A percentile compares a stretch with the other conserved stretches of the same genome.
Evolutionary conservation across 2,329 filamentous ascomycete genomes (phyloP).

Genomic region (Rhynchosporium agropyri): DNA sequence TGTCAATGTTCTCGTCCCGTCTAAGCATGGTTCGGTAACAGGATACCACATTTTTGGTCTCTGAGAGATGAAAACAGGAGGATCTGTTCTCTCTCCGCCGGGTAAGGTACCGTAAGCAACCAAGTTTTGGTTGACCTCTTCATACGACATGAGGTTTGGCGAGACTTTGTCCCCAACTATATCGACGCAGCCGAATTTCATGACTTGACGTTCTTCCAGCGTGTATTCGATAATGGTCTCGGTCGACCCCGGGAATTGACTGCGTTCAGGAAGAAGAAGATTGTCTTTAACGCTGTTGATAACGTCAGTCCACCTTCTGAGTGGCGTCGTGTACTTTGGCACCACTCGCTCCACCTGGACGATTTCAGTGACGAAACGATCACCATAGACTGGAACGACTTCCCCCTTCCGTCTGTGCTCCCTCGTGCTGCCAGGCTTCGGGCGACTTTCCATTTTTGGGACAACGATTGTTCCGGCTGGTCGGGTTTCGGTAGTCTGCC

Average conservation of each 20-base stretch:
- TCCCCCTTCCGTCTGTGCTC: constrained; percentile 11
- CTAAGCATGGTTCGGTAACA: constrained; percentile 12
- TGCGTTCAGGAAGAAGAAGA: background rate
- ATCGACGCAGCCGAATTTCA: background rate
- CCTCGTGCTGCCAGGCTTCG: background rate
- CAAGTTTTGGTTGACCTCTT: background rate
- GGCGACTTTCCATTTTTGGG: background rate
- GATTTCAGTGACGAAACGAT: constrained; percentile 14
- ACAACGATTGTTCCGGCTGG: background rate
- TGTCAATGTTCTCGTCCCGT: background rate
- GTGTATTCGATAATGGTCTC: constrained; percentile 1
- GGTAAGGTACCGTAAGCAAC: background rate
- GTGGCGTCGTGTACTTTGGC: background rate
- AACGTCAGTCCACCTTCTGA: constrained; percentile 7
- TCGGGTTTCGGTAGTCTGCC: constrained; percentile 9
- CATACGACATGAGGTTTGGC: constrained; percentile 3
- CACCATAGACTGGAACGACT: background rate
- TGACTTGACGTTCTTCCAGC: constrained; percentile 12
- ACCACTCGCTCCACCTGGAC: constrained; percentile 12
- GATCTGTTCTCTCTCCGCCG: background rate
- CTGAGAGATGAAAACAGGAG: background rate
- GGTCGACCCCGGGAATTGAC: background rate
- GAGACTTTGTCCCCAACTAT: background rate
- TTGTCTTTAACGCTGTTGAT: background rate
- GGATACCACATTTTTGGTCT: constrained; percentile 8